phyloP scores from a whole-genome alignment of 2,329 filamentous ascomycete genomes.

The Neopestalotiopsis rosae region DNA sequence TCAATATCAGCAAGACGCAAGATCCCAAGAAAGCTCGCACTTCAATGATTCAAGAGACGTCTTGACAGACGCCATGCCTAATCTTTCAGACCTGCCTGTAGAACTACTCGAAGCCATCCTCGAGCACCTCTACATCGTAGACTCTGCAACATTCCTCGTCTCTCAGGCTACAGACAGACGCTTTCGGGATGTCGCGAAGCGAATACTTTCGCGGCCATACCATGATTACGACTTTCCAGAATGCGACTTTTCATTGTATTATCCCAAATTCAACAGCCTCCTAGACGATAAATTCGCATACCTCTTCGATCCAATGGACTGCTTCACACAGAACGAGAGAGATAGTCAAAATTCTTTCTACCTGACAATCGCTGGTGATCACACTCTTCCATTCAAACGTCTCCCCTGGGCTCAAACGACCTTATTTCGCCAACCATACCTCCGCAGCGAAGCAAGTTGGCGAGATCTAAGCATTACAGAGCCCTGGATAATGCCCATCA shows the following conservation, averaged over 20 bases:
- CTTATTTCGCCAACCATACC: slow-evolving; percentile 19
- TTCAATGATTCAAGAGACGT: too few relatives aligned
- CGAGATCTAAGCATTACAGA: slow-evolving; percentile 26
- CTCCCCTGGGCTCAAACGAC: slow-evolving; percentile 25
- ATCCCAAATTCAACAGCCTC: too few relatives aligned
- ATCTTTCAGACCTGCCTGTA: slow-evolving; percentile 19
- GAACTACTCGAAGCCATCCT: slow-evolving; percentile 22
- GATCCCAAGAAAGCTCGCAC: background rate
- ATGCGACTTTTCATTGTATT: too few relatives aligned
- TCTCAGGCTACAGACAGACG: slow-evolving; percentile 19
- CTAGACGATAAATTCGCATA: too few relatives aligned
- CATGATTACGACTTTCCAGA: too few relatives aligned
- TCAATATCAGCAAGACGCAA: background rate
- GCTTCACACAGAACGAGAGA: slow-evolving; percentile 23
- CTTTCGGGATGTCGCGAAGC: slow-evolving; percentile 20
- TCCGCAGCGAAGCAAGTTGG: slow-evolving; percentile 30
- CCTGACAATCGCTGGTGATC: slow-evolving; percentile 26
- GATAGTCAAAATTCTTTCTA: slow-evolving; percentile 19
- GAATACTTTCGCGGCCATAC: slow-evolving; percentile 2
- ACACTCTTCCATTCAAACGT: slow-evolving; percentile 27
- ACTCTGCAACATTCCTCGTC: slow-evolving; percentile 21
- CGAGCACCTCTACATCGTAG: slow-evolving; percentile 18
- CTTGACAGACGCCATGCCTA: slow-evolving; percentile 18
- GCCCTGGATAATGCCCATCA: slow-evolving; percentile 26
- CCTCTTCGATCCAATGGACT: slow-evolving; percentile 2